Base-by-base conservation (phyloP, 352 stramenopile genomes). In the Paralagenidium karlingii region DNA sequence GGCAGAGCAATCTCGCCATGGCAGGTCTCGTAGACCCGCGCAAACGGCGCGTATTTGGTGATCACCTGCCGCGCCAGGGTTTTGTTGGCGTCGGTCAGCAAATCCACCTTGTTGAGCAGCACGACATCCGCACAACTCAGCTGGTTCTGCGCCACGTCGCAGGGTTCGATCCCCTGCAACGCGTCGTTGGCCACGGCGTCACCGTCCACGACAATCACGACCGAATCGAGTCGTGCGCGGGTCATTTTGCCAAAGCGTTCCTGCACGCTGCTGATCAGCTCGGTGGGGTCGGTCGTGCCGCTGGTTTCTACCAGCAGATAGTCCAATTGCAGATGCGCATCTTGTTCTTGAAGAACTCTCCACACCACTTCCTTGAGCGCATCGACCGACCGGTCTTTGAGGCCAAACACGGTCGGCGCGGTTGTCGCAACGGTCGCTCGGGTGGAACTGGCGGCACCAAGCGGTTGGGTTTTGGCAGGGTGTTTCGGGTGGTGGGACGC, bases 71-170 rank as follows among this genome's bases (percentile, higher is more conserved):
- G 55, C 1, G 68, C 68, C 7, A 16, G 22, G 8, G 33, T 28
- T 16, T 68, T 52, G 13, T 40, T 47, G 0, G 36, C 31, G 2
- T 65, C 62, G 27, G 60, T 37, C 47, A 88, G 47, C 8, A 88
- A 49, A 38, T 88, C 75, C 24, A 82, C 58, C 46, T 88, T 88
- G 51, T 88, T 88, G n/a, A 88, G 65, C 43, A 86, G 45, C 24
- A 88, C 71, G 15, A 86, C 65, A 40, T 88, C 75, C 2, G 75
- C 75, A 27, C 68, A 82, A 9, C 55, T 43, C n/a, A 88, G 51
- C 49, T 88, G 75, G 22, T 64, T 56, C 19, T 68, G 39, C 13
- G 69, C 63, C 9, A 82, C 69, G 24, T 48, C 55, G 43, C 57
- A 71, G 2, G 58, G 57, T n/a, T 26, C 32, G 6, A 49, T 24